phyloP scores from a whole-genome alignment of 2,329 filamentous ascomycete species.

The Coniochaeta prunicola region DNA sequence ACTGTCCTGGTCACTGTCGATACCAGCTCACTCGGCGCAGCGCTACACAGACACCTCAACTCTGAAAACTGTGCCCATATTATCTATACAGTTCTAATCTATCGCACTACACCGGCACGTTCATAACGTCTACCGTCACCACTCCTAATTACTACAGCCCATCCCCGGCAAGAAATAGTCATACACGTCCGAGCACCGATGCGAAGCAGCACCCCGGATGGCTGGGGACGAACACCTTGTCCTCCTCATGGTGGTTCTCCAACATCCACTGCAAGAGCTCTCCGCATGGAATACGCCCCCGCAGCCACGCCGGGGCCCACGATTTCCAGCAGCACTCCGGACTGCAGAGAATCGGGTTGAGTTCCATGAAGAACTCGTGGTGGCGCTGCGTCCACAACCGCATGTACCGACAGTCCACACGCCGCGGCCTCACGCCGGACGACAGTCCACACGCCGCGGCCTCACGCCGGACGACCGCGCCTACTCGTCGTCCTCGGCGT shows the following conservation, averaged over 20 bases:
- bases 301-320: background rate
- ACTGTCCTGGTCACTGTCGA: too few species aligned
- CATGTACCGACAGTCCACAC: background rate
- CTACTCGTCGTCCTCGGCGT: constrained; percentile 46
- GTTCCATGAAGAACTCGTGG: background rate
- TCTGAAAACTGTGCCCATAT: too few species aligned
- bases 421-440: background rate
- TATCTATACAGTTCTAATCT: too few species aligned
- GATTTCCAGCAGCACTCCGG: background rate
- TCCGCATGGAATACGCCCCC: background rate
- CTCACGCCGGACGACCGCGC: background rate
- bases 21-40: too few species aligned
- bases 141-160: background rate
- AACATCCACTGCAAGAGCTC: background rate
- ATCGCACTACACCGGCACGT: too few species aligned
- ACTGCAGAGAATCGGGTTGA: background rate
- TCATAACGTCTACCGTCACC: too few species aligned
- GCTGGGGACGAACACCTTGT: background rate
- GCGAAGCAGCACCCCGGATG: background rate
- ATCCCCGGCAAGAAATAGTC: background rate
- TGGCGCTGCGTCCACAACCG: background rate
- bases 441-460: background rate
- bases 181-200: too few species aligned
- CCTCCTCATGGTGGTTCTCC: background rate
- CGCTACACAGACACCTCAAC: too few species aligned